These are phyloP conservation scores for Penicillium lividum DNA, from an alignment of 495 filamentous ascomycete genomes.

Conservation along the genomic window DNA sequence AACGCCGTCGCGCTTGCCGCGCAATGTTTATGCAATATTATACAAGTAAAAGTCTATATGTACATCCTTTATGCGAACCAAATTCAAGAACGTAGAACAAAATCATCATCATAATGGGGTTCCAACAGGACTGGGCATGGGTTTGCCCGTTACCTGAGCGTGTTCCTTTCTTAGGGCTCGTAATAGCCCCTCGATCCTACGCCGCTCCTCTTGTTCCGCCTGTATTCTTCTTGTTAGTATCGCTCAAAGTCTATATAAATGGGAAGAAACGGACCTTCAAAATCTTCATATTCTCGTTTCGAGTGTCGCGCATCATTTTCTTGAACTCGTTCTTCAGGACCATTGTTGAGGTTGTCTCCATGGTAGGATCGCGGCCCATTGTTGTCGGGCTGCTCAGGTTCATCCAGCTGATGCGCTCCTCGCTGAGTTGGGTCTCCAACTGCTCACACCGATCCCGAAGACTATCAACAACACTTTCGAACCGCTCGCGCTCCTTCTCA, in stretches of 20 bases:
- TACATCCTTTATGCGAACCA: conserved; percentile 23
- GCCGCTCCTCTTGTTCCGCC: conserved; percentile 73
- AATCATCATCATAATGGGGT: conserved; percentile 46
- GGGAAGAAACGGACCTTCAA: conserved; percentile 58
- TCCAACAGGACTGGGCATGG: conserved; percentile 50
- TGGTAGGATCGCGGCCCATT: conserved; percentile 45
- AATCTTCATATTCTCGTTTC: conserved; percentile 67
- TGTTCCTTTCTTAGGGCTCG: conserved; percentile 58
- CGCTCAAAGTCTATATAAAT: neutral
- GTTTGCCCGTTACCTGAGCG: conserved; percentile 49
- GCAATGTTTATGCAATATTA: conserved; percentile 21
- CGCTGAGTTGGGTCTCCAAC: conserved; percentile 66
- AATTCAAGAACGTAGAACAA: conserved; percentile 17
- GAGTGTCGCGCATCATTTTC: conserved; percentile 87
- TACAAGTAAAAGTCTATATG: conserved; percentile 24
- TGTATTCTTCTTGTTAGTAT: conserved; percentile 28
- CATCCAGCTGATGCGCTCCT: conserved; percentile 72
- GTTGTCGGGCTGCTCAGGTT: conserved; percentile 59
- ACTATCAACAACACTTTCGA: conserved; percentile 72
- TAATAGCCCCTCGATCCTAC: conserved; percentile 61
- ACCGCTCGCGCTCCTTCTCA: conserved; percentile 78
- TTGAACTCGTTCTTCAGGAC: conserved; percentile 81
- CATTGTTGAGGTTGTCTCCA: conserved; percentile 67
- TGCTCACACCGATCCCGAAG: conserved; percentile 69
- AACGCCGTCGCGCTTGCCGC: conserved; percentile 27